Base-by-base conservation (phyloP, 2,329 filamentous ascomycete genomes). In the Fusarium guadeloupense region DNA sequence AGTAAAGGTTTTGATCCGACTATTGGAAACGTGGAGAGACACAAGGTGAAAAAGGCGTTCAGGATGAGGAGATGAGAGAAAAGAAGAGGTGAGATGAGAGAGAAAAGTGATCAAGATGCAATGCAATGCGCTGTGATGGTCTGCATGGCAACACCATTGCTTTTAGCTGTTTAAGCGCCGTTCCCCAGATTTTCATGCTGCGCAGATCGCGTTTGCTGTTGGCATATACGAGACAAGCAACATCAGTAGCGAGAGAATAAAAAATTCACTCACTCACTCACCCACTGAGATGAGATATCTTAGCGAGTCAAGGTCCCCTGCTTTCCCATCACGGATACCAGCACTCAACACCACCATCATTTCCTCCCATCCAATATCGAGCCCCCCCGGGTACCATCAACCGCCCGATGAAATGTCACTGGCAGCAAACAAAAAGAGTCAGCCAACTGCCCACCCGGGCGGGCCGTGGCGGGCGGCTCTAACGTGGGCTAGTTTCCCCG, bases 401-500 rank as follows among this genome's bases (percentile, higher is more conserved):
- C 30, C 21, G 46, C 43, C 19, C n/a, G n/a, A 14, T 31, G 34
- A n/a, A 40, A 50, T 53, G 43, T 50, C 43, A 50, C 20, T 17
- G 14, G 23, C 31, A 21, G 6, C 23, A 25, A 34, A 21, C 42
- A 34, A n/a, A 14, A 5, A 20, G 14, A n/a, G n/a, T n/a, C 9
- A 38, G n/a, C 20, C 19, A 38, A 38, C 20, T 12, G 19, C 14
- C 16, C 23, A 25, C 21, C n/a, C 34, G 33, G 44, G 33, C 51
- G 51, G 45, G 45, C 51, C 51, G 51, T 49, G 30, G 51, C 51
- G 51, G 45, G 44, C 13, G 45, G 44, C 13, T 39, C 37, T 25
- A 39, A 25, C 20, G 37, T 39, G n/a, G 5, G 16, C 20, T 39
- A 39, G 21, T 16, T 40, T 21, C 26, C 23, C 8, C 6, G 8